Evolutionary conservation across 495 filamentous ascomycete genomes (phyloP).

Genomic region (Entonaema liquescens): DNA sequence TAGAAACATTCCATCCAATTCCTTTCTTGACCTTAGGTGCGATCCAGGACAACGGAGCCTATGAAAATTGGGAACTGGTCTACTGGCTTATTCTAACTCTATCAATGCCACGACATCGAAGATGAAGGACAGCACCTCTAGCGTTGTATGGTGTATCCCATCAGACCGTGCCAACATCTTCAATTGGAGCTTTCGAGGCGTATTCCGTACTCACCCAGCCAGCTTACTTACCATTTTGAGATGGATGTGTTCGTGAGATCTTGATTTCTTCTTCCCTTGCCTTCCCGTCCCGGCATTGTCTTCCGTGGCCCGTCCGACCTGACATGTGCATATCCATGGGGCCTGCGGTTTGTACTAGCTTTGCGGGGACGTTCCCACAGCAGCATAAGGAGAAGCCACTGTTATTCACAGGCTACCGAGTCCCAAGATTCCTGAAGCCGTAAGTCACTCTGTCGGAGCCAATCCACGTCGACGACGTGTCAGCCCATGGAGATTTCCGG

Average conservation of each 20-base stretch:
- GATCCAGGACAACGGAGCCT: slow-evolving; percentile 24
- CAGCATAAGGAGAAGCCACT: slow-evolving; percentile 13
- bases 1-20: slow-evolving; percentile 34
- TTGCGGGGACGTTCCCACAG: slow-evolving; percentile 32
- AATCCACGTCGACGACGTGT: slow-evolving; percentile 41
- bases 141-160: slow-evolving; percentile 31
- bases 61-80: slow-evolving; percentile 14
- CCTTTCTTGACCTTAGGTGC: slow-evolving; percentile 18
- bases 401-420: slow-evolving; percentile 27
- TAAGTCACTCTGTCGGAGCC: slow-evolving; percentile 30
- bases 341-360: slow-evolving; percentile 19
- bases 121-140: slow-evolving; percentile 26
- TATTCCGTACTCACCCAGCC: slow-evolving; percentile 16
- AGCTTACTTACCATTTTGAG: slow-evolving; percentile 29
- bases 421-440: slow-evolving; percentile 20
- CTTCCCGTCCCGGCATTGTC: slow-evolving; percentile 36
- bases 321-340: slow-evolving; percentile 39
- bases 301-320: slow-evolving; percentile 40
- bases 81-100: background rate
- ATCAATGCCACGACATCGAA: slow-evolving; percentile 31
- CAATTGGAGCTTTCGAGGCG: slow-evolving; percentile 13
- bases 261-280: slow-evolving; percentile 13
- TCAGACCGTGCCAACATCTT: slow-evolving; percentile 16
- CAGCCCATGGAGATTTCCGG: slow-evolving; percentile 25
- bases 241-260: slow-evolving; percentile 30